Evolutionary conservation across 495 filamentous ascomycete species (phyloP), one percentile per base, ranked within the genome.

Genomic region (Clohesyomyces aquaticus): DNA sequence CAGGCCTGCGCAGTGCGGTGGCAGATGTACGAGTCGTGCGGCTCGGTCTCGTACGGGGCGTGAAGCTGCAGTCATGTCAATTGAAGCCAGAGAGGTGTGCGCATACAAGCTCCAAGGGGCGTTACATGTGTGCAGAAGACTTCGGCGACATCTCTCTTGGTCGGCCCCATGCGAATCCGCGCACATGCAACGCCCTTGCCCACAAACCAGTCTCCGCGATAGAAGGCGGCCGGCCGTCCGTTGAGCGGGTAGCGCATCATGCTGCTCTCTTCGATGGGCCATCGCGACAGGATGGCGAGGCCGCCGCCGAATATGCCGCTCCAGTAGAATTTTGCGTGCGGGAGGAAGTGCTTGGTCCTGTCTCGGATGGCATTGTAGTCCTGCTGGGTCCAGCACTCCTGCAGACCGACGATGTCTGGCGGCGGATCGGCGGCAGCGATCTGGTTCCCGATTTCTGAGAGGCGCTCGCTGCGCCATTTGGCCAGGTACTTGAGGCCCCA

Each of bases 1-100:
- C 94, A 98, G n/a, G 94, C 88, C 75, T 98, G 94, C 0, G 94
- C 91, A 3, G 88, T 90, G 23, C 92, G 88, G 68, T 98, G 95
- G 73, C 89, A 91, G 22, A 91, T 71, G 72, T 98, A 97, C 23
- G 89, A 91, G 71, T 96, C 91, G 62, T 91, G 75, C 21, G 83
- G 85, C 71, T 91, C 85, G 45, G 80, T 77, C 71, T 94, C 89
- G 73, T 98, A 98, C 2, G 91, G 91, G 10, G 94, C 89, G 72
- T 98, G 94, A 3, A 96, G 82, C 78, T 88, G 70, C 0, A 41
- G 22, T 43, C 23, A 71, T 32, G 71, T 71, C 48, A 64, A 51
- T 49, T 26, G 49, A 18, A 21, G 3, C 25, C 9, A 9, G n/a
- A 51, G 6, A 50, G 12, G 32, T 47, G 52, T 19, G 16, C 25